Evolutionary conservation across 129 eudicot species (phyloP).

Genomic region (Smallanthus sonchifolius): DNA sequence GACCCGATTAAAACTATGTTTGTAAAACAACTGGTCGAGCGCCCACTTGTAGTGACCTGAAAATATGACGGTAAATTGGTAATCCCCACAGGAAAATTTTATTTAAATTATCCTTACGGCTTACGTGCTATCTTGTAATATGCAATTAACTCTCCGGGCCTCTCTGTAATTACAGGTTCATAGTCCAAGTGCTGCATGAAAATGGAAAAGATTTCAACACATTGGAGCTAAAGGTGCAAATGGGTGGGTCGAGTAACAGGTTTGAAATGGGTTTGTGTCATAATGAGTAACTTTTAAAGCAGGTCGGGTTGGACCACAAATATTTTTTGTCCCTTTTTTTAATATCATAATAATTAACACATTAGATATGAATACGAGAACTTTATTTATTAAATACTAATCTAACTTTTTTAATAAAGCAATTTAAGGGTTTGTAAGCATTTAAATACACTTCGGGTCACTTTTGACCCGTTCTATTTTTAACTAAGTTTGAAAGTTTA

Average conservation of each 20-base stretch:
- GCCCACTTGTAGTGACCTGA: slow-evolving; percentile 99
- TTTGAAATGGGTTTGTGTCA: neutral
- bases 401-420: neutral
- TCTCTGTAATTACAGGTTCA: slow-evolving; percentile 71
- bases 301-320: neutral
- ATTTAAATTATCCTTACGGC: slow-evolving; percentile 40
- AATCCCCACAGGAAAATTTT: neutral
- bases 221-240: neutral
- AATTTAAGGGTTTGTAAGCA: neutral
- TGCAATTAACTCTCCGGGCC: slow-evolving; percentile 93
- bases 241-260: neutral
- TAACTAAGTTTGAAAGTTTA: neutral
- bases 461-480: neutral
- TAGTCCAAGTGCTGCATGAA: slow-evolving; percentile 71
- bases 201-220: neutral
- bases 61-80: slow-evolving; percentile 13
- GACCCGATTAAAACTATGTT: slow-evolving; percentile 71
- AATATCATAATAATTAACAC: neutral
- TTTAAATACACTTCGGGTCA: neutral
- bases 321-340: neutral
- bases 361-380: neutral
- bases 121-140: slow-evolving; percentile 98
- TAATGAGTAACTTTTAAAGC: neutral
- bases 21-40: slow-evolving; percentile 71
- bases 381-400: neutral